Percentiles rank a stretch among this genome's conserved stretches.
phyloP scores from a whole-genome alignment of 2,329 filamentous ascomycete species.

The Fonsecaea nubica region DNA sequence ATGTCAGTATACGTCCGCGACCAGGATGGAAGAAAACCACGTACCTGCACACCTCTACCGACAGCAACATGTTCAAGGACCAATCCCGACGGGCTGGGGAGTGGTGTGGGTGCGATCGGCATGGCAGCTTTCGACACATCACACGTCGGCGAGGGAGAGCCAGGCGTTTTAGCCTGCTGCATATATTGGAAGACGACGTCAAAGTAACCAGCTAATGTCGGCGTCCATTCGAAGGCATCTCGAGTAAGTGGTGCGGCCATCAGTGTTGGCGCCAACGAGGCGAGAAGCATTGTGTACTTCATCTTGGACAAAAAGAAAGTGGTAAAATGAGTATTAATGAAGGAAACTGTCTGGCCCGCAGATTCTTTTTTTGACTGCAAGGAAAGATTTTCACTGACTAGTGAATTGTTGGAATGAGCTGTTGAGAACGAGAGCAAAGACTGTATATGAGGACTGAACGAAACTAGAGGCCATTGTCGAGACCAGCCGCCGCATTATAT shows the following conservation, averaged over 20 bases:
- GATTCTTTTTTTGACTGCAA: conserved; percentile 26
- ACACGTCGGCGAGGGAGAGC: conserved; percentile 41
- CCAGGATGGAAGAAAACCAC: neutral
- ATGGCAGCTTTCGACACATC: conserved; percentile 46
- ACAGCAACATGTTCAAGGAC: conserved; percentile 78
- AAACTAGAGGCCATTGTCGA: conserved; percentile 24
- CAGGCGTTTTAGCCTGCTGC: conserved; percentile 37
- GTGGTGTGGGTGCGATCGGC: conserved; percentile 58
- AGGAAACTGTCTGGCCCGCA: conserved; percentile 28
- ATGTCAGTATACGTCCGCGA: neutral
- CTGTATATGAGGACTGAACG: conserved; percentile 30
- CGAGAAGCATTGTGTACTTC: conserved; percentile 28
- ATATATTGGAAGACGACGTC: conserved; percentile 50
- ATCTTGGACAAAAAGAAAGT: conserved; percentile 23
- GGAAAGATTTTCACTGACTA: conserved; percentile 27
- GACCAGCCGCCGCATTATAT: conserved; percentile 35
- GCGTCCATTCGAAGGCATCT: conserved; percentile 48
- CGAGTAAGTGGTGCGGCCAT: conserved; percentile 46
- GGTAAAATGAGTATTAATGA: conserved; percentile 4
- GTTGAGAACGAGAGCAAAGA: conserved; percentile 14
- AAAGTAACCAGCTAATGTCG: conserved; percentile 50
- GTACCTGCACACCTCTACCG: conserved; percentile 74
- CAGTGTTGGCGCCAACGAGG: conserved; percentile 44
- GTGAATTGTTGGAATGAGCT: conserved; percentile 20
- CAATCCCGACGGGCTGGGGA: conserved; percentile 69